Evolutionary conservation across 2,329 filamentous ascomycete genomes (phyloP), one percentile per base, ranked within the genome.

Genomic region (Alternaria rosae): DNA sequence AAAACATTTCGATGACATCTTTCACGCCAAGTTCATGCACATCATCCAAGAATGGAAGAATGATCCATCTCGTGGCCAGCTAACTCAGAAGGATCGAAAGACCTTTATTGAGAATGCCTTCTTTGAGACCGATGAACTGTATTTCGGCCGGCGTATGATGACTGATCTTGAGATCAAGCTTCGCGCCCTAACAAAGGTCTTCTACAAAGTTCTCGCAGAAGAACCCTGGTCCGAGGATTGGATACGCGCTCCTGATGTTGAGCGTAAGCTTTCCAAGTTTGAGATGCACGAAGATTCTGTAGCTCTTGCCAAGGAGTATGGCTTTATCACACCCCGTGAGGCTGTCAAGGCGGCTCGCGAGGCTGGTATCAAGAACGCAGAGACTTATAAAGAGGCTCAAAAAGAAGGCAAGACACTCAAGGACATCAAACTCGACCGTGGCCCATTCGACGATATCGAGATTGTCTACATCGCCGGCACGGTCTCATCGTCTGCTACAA

Each of bases 401-500:
- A 65, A 67, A 52, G 57, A 65, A 5, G 64, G 58, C 12, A 72
- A 72, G 23, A 44, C 62, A 3, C 55, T 64, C n/a, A 65, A 71
- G 32, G 67, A 72, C 13, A 60, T 68, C 20, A 70, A 66, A n/a
- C 64, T 69, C 20, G 64, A 66, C 12, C 71, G 72, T 43, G 76
- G 75, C 5, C 77, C 77, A 1, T 79, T 70, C 45, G 77, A 79
- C 45, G 76, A 78, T 15, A 78, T 79, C 23, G 77, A 79, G 55
- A 75, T 79, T 54, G 77, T 79, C 51, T 79, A 77, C 54, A 77
- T 79, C 42, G 72, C 77, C 6, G 77, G 77, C 21, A 79, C 77
- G 3, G 77, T 79, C 11, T 77, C 75, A 4, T 77, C 77, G 5
- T 74, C 73, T 10, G 76, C 77, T 13, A 79, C 77, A 0, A 76